Conservation (phyloP, 2,329 filamentous ascomycete genomes). For the Trichoderma asperellum region DNA sequence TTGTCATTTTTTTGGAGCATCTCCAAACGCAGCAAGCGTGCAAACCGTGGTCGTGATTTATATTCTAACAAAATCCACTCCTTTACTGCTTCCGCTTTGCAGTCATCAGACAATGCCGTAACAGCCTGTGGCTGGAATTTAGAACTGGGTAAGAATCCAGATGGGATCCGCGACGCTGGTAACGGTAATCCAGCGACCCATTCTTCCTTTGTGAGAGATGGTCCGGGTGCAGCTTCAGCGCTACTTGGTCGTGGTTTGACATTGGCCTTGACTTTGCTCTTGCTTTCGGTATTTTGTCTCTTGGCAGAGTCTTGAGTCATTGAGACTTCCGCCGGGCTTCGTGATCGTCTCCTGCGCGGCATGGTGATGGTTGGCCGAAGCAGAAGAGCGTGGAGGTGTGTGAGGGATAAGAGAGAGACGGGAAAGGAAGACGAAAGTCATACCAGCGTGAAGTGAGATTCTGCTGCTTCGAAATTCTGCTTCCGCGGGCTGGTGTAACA, state of each 20-base stretch:
- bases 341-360: neutral
- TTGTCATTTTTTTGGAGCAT: too few species aligned
- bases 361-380: neutral
- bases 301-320: neutral
- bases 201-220: neutral
- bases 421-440: neutral
- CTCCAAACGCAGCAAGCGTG: neutral
- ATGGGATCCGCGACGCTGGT: too few species aligned
- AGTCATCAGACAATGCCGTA: fast-evolving
- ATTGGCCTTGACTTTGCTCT: neutral
- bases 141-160: neutral
- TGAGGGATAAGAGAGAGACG: neutral
- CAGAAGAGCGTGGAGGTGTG: too few species aligned
- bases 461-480: neutral
- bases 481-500: neutral
- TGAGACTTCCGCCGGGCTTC: too few species aligned
- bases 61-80: neutral
- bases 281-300: neutral
- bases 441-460: too few species aligned
- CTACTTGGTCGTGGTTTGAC: fast-evolving
- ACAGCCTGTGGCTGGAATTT: neutral
- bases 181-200: neutral
- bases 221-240: neutral
- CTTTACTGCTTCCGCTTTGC: neutral
- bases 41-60: neutral